Conservation (phyloP, 257 asterid genomes). For the Solanum chilense region DNA sequence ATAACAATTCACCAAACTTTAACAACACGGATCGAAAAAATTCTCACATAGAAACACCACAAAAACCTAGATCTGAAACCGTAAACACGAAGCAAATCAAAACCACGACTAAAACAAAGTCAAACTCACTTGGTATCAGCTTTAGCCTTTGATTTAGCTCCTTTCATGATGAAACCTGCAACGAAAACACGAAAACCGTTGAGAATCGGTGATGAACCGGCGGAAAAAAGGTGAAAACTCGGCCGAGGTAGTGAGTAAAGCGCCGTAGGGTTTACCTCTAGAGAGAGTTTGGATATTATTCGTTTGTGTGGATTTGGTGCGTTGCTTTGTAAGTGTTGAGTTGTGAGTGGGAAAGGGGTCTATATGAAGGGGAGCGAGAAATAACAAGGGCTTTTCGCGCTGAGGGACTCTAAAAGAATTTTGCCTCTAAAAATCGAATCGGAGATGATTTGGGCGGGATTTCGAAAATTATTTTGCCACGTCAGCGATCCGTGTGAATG, state of each 20-base stretch:
- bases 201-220: conserved; percentile 32
- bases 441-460: conserved; percentile 83
- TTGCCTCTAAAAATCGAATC: conserved; percentile 9
- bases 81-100: not conserved
- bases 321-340: conserved; percentile 19
- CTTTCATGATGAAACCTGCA: conserved; percentile 51
- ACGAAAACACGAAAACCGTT: conserved; percentile 14
- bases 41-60: not conserved
- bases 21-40: not conserved
- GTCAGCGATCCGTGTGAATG: conserved; percentile 43
- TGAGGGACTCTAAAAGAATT: conserved; percentile 28
- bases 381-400: conserved; percentile 37
- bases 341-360: conserved; percentile 27
- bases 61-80: conserved; percentile 23
- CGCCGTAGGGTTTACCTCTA: conserved; percentile 6
- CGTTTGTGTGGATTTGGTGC: conserved; percentile 4
- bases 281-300: conserved; percentile 23
- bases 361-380: conserved; percentile 27
- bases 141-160: conserved; percentile 59
- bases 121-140: conserved; percentile 57
- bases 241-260: not conserved
- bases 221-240: conserved; percentile 5
- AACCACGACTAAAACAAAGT: not conserved
- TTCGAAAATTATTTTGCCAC: conserved; percentile 37
- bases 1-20: not conserved